Evolutionary conservation across 2,329 filamentous ascomycete species (phyloP).

Genomic region (Aureobasidium sp.): DNA sequence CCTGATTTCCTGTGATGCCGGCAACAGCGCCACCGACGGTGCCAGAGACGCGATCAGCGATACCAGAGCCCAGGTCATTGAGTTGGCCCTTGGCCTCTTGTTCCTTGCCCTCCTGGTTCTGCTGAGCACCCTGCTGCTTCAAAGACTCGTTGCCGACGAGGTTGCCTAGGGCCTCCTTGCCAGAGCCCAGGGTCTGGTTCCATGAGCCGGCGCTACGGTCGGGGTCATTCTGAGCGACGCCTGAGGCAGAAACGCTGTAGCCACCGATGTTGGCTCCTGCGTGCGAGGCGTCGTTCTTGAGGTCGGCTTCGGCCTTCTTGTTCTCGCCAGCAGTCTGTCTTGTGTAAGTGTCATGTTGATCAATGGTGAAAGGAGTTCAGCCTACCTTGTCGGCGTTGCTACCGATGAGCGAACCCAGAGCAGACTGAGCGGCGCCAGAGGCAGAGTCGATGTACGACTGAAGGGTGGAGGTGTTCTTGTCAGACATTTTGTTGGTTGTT

Average conservation of each 20-base stretch:
- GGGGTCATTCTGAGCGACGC: conserved; percentile 65
- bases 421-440: conserved; percentile 64
- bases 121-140: conserved; percentile 65
- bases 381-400: conserved; percentile 58
- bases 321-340: conserved; percentile 49
- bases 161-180: conserved; percentile 74
- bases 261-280: conserved; percentile 67
- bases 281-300: conserved; percentile 68
- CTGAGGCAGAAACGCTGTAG: conserved; percentile 60
- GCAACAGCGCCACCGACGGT: conserved; percentile 64
- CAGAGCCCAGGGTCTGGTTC: conserved; percentile 83
- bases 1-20: conserved; percentile 63
- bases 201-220: conserved; percentile 66
- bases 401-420: conserved; percentile 65
- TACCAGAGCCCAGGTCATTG: conserved; percentile 62
- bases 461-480: conserved; percentile 64
- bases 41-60: conserved; percentile 49
- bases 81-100: conserved; percentile 80
- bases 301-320: conserved; percentile 57
- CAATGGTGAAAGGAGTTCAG: conserved; percentile 1
- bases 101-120: conserved; percentile 72
- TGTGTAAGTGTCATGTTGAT: background rate
- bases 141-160: conserved; percentile 67
- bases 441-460: conserved; percentile 63
- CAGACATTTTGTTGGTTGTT: conserved; percentile 37